Evolutionary conservation across 1,284 basidiomycete species (phyloP), one percentile per base, ranked within the genome.

Genomic region (Microbotryum scabiosae): DNA sequence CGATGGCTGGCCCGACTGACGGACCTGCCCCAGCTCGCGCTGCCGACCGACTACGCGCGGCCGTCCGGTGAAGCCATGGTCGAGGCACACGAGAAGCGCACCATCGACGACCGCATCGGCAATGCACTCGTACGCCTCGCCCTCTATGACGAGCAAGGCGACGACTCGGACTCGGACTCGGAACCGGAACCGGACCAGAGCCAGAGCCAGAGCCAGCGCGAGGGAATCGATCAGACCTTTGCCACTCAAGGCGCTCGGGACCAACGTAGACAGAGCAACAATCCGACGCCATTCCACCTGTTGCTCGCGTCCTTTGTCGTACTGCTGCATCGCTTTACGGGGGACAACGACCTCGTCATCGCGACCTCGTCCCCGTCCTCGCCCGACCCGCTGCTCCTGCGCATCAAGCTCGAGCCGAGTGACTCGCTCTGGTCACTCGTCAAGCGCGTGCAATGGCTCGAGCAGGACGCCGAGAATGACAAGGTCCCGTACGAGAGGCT

Each of bases 21-120:
- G n/a, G 75, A 77, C 70, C 76, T 96, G 18, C 94, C 93, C 4
- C 87, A 87, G 30, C 87, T 97, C 66, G 90, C 91, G 4, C 79
- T 99, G 21, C 94, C 96, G 1, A 97, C 93, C 0, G 96, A 98
- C 76, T 98, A 97, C 74, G 94, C 96, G 3, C 80, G 93, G 60
- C 87, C 90, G 18, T 78, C 84, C 12, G 65, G 63, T 12, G 64
- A 67, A 21, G 64, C 67, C 28, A 66, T 71, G 32, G 71, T 73
- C 43, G 70, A 72, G 55, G 67, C 68, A 1, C 61, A 64, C 32
- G 67, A 71, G 50, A 59, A 56, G 9, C 54, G 64, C 21, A 56
- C 54, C 16, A 55, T 73, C 52, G 67, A 67, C 61, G 80, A 83
- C 69, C 21, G 73, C 61, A 54, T 76, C 71, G 61, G 74, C 60